These are phyloP conservation scores for Aspergillus proliferans DNA, from an alignment of 2,329 filamentous ascomycete species.

Conservation along the genomic window DNA sequence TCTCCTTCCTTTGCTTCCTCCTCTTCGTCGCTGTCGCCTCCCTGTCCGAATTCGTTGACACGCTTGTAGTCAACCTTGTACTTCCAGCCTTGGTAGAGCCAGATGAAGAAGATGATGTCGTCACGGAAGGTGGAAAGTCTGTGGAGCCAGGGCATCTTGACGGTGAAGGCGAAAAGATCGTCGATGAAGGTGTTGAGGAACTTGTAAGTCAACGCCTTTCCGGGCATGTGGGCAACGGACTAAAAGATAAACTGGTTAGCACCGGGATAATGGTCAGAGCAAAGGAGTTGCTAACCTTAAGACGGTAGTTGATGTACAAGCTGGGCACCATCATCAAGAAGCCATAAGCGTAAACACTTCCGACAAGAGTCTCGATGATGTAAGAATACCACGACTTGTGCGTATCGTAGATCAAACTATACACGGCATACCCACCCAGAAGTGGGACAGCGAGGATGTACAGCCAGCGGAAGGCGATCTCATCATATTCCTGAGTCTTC, in stretches of 20 bases:
- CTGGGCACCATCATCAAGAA: slow-evolving; percentile 99
- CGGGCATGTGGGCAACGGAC: slow-evolving; percentile 90
- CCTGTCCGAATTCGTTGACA: slow-evolving; percentile 97
- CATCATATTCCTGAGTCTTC: slow-evolving; percentile 97
- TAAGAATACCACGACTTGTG: slow-evolving; percentile 99
- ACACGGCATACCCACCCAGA: slow-evolving; percentile 78
- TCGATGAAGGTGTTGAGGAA: slow-evolving; percentile 99
- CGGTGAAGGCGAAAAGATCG: slow-evolving; percentile 96
- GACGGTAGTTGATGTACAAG: slow-evolving; percentile 97
- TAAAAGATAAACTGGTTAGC: slow-evolving; percentile 23
- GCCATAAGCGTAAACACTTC: slow-evolving; percentile 93
- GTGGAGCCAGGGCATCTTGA: slow-evolving; percentile 97
- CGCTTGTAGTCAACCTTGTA: slow-evolving; percentile 88
- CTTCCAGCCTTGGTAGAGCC: slow-evolving; percentile 87
- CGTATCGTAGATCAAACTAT: slow-evolving; percentile 84
- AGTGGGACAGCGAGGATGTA: slow-evolving; percentile 88
- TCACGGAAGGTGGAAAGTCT: slow-evolving; percentile 86
- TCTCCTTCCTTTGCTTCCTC: slow-evolving; percentile 52
- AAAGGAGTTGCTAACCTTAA: slow-evolving; percentile 56
- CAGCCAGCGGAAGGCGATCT: slow-evolving; percentile 96
- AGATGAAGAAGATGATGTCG: slow-evolving; percentile 97
- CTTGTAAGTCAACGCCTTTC: slow-evolving; percentile 95
- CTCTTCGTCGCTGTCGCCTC: slow-evolving; percentile 77
- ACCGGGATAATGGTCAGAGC: too few relatives aligned
- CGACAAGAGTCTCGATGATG: slow-evolving; percentile 89